Base-by-base conservation (phyloP, 176 grass and related monocot species). In the Aegilops tauschii region DNA sequence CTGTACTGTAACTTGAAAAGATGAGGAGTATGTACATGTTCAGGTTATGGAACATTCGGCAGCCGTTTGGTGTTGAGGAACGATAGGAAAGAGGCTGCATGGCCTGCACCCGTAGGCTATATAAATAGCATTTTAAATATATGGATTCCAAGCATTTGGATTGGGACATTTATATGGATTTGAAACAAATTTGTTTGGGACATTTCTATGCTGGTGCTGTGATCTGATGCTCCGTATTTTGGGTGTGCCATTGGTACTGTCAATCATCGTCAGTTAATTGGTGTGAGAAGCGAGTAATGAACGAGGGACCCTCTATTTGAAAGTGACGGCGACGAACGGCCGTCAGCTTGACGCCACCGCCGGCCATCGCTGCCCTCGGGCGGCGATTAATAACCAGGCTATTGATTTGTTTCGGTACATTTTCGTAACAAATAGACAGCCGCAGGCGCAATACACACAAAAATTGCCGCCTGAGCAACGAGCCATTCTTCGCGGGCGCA, bases 1-100 rank as follows among this genome's bases (percentile, higher is more conserved):
- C 50, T 76, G 73, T 76, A 52, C 73, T 75, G 44, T 76, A 76
- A 31, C 30, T 14, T 76, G 44, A 76, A 76, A 76, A 76, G 8
- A 76, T 76, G 45, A 75, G 42, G 42, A 52, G 6, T 17, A 49
- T 52, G 45, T 52, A 31, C 73, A 76, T 76, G 73, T 76, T 76
- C 14, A 76, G 73, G 45, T 31, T 76, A 52, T 76, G 73, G 45
- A 50, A 50, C 14, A 76, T 76, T 18, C 8, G 44, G 25, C 44
- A 76, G 25, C 73, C 30, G 73, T 50, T 17, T 31, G 7, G 44
- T 52, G 73, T 45, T 20, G 44, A 28, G 13, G 49, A 76, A 52
- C 44, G 13, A 50, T 76, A 29, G 29, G 72, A 50, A 69, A 35
- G 31, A 69, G 16, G 65, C 65, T 20, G 31, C 29, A 32, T 7